Base-by-base conservation (phyloP, 306 rosid genomes). In the Benincasa hispida region DNA sequence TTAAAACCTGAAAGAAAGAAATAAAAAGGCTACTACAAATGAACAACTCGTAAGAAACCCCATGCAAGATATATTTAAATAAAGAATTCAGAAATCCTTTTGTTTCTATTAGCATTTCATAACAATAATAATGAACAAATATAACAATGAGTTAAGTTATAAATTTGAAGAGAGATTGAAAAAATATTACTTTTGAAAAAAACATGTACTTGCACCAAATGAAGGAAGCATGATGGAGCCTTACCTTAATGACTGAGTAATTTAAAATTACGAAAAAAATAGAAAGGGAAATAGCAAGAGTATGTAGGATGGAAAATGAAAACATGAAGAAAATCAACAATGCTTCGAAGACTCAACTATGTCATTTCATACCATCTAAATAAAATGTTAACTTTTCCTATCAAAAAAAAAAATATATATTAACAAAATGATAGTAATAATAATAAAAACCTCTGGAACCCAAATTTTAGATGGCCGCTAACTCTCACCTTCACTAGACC, bases 1-100 rank as follows among this genome's bases (percentile, higher is more conserved):
- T 93, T 80, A 93, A 82, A 79, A 93, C 94, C 97, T 91, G 91
- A 78, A 81, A 34, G 72, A 42, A 70, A 81, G 51, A 77, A 68
- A 28, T 8, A 45, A 15, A 61, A 42, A 11, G 27, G 1, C 15
- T 12, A 27, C 9, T n/a, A 11, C 32, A 73, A 48, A 53, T 73
- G 35, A 51, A 51, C 13, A 63, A 35, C 75, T 45, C 8, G 21
- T 45, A 42, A 69, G 75, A 25, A 69, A 69, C 10, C 10, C 30
- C 37, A 41, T 45, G n/a, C 9, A 41, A n/a, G 50, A 13, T 59
- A 59, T 25, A 65, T 65, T 65, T 37, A 18, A 32, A 39, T 39
- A 37, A n/a, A 66, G 32, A 66, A 66, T 39, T 37, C 10, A 22
- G 5, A 1, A 21, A 3, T 66, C 30, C 8, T 22, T 19, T 73